Conservation (phyloP, 148 eudicot genomes). For the Rhododendron williamsianum region DNA sequence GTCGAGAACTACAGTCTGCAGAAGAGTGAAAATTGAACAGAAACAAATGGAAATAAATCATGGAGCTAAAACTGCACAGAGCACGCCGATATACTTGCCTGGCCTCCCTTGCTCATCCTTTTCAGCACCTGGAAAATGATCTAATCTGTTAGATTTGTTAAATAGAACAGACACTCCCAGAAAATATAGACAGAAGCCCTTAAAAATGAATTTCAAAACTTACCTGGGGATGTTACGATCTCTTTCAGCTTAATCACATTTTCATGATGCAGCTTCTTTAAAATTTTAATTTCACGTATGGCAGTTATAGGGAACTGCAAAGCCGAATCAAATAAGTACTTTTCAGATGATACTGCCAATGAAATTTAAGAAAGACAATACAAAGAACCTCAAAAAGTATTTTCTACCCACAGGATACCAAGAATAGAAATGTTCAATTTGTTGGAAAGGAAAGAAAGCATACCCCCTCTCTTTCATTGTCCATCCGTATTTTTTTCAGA, state of each 20-base stretch:
- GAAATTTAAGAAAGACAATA: neutral
- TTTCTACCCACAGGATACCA: neutral
- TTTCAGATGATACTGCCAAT: neutral
- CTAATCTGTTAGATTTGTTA: neutral
- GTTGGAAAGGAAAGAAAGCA: neutral
- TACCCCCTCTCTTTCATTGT: conserved; percentile 50
- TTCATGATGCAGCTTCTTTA: conserved; percentile 42
- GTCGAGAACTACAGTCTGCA: neutral
- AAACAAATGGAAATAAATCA: neutral
- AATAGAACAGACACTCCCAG: neutral
- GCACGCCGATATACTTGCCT: conserved; percentile 9
- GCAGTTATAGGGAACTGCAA: conserved; percentile 54
- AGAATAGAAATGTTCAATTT: neutral
- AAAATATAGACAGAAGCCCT: neutral
- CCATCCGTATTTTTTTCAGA: conserved; percentile 47
- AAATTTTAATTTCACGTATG: conserved; percentile 44
- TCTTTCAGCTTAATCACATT: conserved; percentile 47
- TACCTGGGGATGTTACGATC: conserved; percentile 54
- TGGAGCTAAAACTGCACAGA: neutral
- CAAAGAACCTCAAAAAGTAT: neutral
- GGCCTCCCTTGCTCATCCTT: conserved; percentile 22
- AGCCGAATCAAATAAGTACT: conserved; percentile 1
- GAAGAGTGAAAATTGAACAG: neutral
- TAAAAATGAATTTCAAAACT: neutral
- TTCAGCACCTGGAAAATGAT: conserved; percentile 18